Evolutionary conservation across 257 asterid species (phyloP).

Genomic region (Oldenlandia corymbosa): DNA sequence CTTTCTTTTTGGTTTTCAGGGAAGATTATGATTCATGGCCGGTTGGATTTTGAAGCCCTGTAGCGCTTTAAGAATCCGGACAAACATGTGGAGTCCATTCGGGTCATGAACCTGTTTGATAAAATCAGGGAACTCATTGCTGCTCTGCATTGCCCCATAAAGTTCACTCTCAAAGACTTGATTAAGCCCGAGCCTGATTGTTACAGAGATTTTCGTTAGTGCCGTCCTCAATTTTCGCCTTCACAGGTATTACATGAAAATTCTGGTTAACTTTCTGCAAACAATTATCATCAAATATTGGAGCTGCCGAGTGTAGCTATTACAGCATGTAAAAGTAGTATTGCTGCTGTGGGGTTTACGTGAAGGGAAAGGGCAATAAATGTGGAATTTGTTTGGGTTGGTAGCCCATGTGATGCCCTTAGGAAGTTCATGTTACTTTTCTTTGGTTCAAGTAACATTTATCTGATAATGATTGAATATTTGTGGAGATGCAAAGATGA

Average conservation of each 20-base stretch:
- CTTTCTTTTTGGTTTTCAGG: slow-evolving; percentile 27
- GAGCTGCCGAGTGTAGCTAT: background rate
- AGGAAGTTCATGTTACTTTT: background rate
- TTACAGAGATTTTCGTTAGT: slow-evolving; percentile 59
- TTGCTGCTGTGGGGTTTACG: background rate
- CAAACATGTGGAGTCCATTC: slow-evolving; percentile 55
- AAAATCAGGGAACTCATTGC: slow-evolving; percentile 39
- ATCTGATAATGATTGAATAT: background rate
- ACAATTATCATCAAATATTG: background rate
- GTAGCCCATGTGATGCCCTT: background rate
- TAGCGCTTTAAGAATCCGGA: slow-evolving; percentile 80
- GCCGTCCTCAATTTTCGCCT: slow-evolving; percentile 71
- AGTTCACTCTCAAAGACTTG: slow-evolving; percentile 64
- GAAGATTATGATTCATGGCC: slow-evolving; percentile 69
- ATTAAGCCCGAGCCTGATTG: slow-evolving; percentile 72
- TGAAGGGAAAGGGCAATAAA: background rate
- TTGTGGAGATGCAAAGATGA: slow-evolving; percentile 47
- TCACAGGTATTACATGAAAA: slow-evolving; percentile 43
- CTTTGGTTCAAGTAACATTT: background rate
- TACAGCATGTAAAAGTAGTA: background rate
- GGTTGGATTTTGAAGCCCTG: slow-evolving; percentile 74
- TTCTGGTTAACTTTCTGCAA: background rate
- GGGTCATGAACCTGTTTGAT: slow-evolving; percentile 42
- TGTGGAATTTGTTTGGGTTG: background rate
- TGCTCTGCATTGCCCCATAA: slow-evolving; percentile 49